These are phyloP conservation scores for Russula griseocarnosa DNA, from an alignment of 768 basidiomycete genomes.

Conservation along the genomic window DNA sequence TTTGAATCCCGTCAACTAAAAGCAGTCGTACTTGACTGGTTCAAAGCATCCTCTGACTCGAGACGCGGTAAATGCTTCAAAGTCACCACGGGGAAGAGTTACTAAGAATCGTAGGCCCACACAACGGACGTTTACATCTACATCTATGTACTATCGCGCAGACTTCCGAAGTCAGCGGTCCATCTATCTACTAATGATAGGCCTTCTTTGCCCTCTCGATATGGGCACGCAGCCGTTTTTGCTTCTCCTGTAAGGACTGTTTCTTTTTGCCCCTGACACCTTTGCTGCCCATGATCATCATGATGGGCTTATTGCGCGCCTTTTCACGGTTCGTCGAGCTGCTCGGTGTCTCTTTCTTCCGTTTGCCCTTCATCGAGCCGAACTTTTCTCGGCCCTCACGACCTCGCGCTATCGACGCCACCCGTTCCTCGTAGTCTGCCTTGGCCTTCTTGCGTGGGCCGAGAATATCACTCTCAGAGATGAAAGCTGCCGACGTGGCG, in stretches of 20 bases:
- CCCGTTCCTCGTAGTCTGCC: slow-evolving; percentile 87
- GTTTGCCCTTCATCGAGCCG: slow-evolving; percentile 87
- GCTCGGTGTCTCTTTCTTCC: slow-evolving; percentile 74
- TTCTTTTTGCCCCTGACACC: slow-evolving; percentile 82
- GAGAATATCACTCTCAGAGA: slow-evolving; percentile 88
- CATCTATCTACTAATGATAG: slow-evolving; percentile 23
- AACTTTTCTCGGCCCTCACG: slow-evolving; percentile 94
- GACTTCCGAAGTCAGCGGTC: background rate
- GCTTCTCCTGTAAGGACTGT: slow-evolving; percentile 75
- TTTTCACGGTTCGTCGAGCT: slow-evolving; percentile 92
- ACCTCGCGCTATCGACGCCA: slow-evolving; percentile 88
- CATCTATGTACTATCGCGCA: background rate
- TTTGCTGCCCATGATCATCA: slow-evolving; percentile 83
- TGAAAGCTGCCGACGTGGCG: slow-evolving; percentile 45
- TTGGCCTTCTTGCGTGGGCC: slow-evolving; percentile 93
- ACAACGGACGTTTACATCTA: too few relatives aligned
- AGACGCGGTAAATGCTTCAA: too few relatives aligned
- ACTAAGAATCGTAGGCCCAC: too few relatives aligned
- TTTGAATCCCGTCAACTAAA: too few relatives aligned
- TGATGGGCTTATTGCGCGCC: slow-evolving; percentile 88
- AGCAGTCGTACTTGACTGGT: too few relatives aligned
- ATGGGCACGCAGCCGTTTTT: slow-evolving; percentile 70
- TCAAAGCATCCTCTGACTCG: too few relatives aligned
- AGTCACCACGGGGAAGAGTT: too few relatives aligned
- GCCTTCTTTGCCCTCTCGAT: slow-evolving; percentile 65